Percentiles rank a stretch among this genome's conserved stretches.
Evolutionary conservation across 2,329 filamentous ascomycete species (phyloP).

Genomic region (Aaosphaeria arxii): DNA sequence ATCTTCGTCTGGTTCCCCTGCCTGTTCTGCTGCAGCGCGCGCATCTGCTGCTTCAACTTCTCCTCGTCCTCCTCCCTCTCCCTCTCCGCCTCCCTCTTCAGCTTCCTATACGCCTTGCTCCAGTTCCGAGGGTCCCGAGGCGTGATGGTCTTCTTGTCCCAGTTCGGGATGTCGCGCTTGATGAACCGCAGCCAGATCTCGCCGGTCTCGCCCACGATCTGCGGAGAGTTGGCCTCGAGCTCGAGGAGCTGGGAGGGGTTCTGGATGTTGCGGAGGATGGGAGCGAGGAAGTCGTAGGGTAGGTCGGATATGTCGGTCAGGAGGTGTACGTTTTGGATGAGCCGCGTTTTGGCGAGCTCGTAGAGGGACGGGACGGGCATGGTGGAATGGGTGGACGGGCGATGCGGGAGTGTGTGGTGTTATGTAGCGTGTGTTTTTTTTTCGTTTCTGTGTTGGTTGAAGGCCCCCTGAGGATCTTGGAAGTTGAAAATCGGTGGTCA

Average conservation of each 20-base stretch:
- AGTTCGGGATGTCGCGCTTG: slow-evolving; percentile 69
- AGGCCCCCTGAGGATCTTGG: not conserved
- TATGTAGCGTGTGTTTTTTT: not conserved
- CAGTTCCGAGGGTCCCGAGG: slow-evolving; percentile 67
- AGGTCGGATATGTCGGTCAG: slow-evolving; percentile 70
- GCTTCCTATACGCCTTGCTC: slow-evolving; percentile 68
- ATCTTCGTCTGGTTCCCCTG: slow-evolving; percentile 30
- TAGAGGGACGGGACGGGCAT: slow-evolving; percentile 20
- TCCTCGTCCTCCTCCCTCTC: slow-evolving; percentile 32
- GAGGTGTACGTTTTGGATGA: slow-evolving; percentile 40
- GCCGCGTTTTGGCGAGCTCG: slow-evolving; percentile 22
- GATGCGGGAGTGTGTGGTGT: not conserved
- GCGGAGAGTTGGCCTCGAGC: slow-evolving; percentile 73
- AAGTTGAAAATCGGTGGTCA: not conserved
- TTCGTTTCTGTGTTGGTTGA: not conserved
- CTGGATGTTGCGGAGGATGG: slow-evolving; percentile 69
- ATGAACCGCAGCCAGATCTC: slow-evolving; percentile 82
- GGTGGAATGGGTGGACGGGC: slow-evolving; percentile 1
- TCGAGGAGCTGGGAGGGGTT: slow-evolving; percentile 68
- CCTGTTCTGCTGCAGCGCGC: slow-evolving; percentile 27
- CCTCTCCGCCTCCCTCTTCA: slow-evolving; percentile 39
- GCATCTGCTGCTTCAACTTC: slow-evolving; percentile 28
- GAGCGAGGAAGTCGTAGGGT: slow-evolving; percentile 62
- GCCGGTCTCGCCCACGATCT: slow-evolving; percentile 65
- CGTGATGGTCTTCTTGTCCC: slow-evolving; percentile 60